Conservation (phyloP, 1,284 basidiomycete genomes). For the Mycosarcoma mackinlayi region DNA sequence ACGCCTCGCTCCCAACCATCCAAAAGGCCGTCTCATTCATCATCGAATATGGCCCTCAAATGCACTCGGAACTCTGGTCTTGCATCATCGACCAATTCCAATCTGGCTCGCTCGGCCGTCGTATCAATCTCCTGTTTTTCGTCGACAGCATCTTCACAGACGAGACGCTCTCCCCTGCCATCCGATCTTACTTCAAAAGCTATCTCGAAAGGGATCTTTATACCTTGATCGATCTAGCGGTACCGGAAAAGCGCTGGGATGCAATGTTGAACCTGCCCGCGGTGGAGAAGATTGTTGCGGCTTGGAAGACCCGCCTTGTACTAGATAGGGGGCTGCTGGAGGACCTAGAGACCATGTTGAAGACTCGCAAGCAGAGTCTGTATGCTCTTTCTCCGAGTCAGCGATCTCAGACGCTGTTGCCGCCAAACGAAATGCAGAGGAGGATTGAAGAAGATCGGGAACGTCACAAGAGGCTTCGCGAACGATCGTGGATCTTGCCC, state of each 20-base stretch:
- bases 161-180: slow-evolving; percentile 24
- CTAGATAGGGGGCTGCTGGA: slow-evolving; percentile 11
- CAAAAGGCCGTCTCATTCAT: slow-evolving; percentile 88
- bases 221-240: slow-evolving; percentile 29
- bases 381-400: slow-evolving; percentile 26
- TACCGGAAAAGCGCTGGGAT: slow-evolving; percentile 41
- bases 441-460: slow-evolving; percentile 95
- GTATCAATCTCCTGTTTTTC: slow-evolving; percentile 92
- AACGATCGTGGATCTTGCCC: slow-evolving; percentile 91
- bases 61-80: slow-evolving; percentile 88
- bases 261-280: slow-evolving; percentile 37
- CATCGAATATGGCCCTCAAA: slow-evolving; percentile 82
- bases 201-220: slow-evolving; percentile 34
- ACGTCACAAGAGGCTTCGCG: slow-evolving; percentile 85
- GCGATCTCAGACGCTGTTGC: slow-evolving; percentile 69
- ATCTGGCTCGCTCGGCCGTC: slow-evolving; percentile 81
- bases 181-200: slow-evolving; percentile 18
- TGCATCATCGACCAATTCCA: slow-evolving; percentile 91
- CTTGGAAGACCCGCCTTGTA: slow-evolving; percentile 25
- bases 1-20: slow-evolving; percentile 81
- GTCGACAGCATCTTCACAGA: slow-evolving; percentile 77
- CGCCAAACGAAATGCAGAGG: slow-evolving; percentile 79
- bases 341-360: slow-evolving; percentile 21
- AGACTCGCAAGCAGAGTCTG: slow-evolving; percentile 12
- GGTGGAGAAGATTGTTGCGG: slow-evolving; percentile 22